A percentile compares a stretch with the other conserved stretches of the same genome.
Evolutionary conservation across 768 basidiomycete species (phyloP).

Genomic region (Podaxis sp.): DNA sequence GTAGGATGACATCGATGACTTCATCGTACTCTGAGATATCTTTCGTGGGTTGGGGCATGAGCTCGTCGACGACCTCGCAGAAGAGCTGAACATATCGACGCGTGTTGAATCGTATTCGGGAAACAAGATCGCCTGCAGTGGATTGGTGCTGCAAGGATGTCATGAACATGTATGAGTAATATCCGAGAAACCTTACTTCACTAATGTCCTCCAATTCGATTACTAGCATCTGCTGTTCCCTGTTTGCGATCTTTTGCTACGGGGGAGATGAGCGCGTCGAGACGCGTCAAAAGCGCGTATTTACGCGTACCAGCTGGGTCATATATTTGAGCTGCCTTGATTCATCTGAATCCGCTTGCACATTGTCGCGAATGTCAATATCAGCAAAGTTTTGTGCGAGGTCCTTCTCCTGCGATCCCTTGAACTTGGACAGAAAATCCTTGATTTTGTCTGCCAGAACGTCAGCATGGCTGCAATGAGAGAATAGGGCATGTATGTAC

Average conservation of each 20-base stretch:
- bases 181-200: conserved; percentile 41
- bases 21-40: conserved; percentile 91
- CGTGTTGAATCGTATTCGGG: conserved; percentile 79
- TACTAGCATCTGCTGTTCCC: conserved; percentile 85
- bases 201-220: conserved; percentile 89
- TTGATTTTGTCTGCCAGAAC: conserved; percentile 57
- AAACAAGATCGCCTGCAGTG: conserved; percentile 69
- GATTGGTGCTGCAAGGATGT: conserved; percentile 55
- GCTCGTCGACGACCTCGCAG: conserved; percentile 84
- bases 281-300: conserved; percentile 25
- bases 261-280: conserved; percentile 21
- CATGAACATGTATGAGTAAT: conserved; percentile 14
- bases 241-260: conserved; percentile 90
- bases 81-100: conserved; percentile 90
- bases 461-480: conserved; percentile 3
- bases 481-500: conserved; percentile 30
- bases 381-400: conserved; percentile 64
- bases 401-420: conserved; percentile 57
- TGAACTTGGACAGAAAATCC: conserved; percentile 69
- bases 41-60: conserved; percentile 85
- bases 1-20: conserved; percentile 94
- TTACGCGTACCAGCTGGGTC: conserved; percentile 68
- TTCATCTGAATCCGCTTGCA: conserved; percentile 31
- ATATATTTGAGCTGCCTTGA: conserved; percentile 70
- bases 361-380: conserved; percentile 61